Conservation (phyloP, 352 stramenopile genomes). For the Hyaloperonospora arabidopsidis region DNA sequence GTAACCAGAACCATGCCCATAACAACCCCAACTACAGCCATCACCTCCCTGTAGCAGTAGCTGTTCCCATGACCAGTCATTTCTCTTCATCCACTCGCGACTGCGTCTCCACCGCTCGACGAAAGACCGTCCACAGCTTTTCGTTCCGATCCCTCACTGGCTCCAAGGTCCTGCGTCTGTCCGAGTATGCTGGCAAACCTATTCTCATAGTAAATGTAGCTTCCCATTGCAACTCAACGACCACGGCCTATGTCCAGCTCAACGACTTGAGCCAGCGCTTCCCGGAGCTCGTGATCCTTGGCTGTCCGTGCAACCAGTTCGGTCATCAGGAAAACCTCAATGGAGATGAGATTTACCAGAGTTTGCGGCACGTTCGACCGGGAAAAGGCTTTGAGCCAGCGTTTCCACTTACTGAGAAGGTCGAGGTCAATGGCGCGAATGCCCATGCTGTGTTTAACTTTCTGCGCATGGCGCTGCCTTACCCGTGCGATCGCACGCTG, state of each 20-base stretch:
- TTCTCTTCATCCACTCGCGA: slow-evolving; percentile 9
- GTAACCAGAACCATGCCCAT: no score
- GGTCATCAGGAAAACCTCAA: slow-evolving; percentile 79
- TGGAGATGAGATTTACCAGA: slow-evolving; percentile 69
- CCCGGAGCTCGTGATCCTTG: slow-evolving; percentile 61
- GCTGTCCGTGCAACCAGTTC: slow-evolving; percentile 77
- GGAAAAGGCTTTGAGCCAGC: slow-evolving; percentile 59
- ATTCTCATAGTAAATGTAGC: slow-evolving; percentile 73
- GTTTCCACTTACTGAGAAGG: slow-evolving; percentile 73
- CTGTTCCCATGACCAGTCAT: slow-evolving; percentile 29
- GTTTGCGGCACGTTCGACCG: slow-evolving; percentile 62
- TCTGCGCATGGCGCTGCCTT: slow-evolving; percentile 58
- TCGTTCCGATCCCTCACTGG: slow-evolving; percentile 61
- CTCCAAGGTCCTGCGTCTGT: slow-evolving; percentile 53
- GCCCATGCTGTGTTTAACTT: slow-evolving; percentile 78
- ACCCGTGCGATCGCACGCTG: slow-evolving; percentile 61
- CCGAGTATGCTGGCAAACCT: slow-evolving; percentile 56
- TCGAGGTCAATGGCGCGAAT: slow-evolving; percentile 75
- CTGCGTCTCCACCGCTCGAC: slow-evolving; percentile 18
- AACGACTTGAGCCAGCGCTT: slow-evolving; percentile 58
- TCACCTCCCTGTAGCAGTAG: slow-evolving; percentile 51
- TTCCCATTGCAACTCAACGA: slow-evolving; percentile 76
- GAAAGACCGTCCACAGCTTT: slow-evolving; percentile 69
- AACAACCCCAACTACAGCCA: no score
- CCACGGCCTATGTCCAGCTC: slow-evolving; percentile 62